phyloP scores from a whole-genome alignment of 202 grass and related monocot genomes.

The Elaeis oleifera region DNA sequence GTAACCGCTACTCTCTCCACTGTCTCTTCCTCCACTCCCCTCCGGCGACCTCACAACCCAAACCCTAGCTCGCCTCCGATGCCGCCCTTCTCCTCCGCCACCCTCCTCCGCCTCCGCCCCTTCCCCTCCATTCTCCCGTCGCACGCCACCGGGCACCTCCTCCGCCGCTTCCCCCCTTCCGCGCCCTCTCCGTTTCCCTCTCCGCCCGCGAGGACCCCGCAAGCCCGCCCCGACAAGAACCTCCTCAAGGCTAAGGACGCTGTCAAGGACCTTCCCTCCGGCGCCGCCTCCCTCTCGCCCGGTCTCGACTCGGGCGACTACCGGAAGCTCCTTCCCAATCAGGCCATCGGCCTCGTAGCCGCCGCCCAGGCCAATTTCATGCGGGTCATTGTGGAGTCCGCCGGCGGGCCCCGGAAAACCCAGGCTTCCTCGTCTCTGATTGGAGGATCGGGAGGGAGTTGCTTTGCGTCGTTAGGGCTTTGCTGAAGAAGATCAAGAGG shows the following conservation, averaged over 20 bases:
- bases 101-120: constrained; percentile 10
- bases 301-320: background rate
- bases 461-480: constrained; percentile 73
- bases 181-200: constrained; percentile 3
- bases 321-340: constrained; percentile 39
- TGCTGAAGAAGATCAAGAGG: constrained; percentile 92
- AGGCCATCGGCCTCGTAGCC: constrained; percentile 74
- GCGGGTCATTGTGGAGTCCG: constrained; percentile 69
- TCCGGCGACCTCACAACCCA: background rate
- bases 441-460: constrained; percentile 50
- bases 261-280: constrained; percentile 13
- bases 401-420: constrained; percentile 13
- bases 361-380: constrained; percentile 93
- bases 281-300: background rate
- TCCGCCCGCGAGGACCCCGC: constrained; percentile 4
- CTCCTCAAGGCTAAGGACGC: constrained; percentile 24
- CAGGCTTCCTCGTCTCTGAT: constrained; percentile 17
- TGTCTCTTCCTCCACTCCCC: background rate
- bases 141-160: background rate
- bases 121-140: background rate
- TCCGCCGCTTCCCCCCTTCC: background rate
- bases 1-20: background rate
- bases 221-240: constrained; percentile 26
- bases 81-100: constrained; percentile 17
- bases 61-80: background rate